Evolutionary conservation across 208 protist species (phyloP), one percentile per base, ranked within the genome.

Genomic region (Lotmaria passim): DNA sequence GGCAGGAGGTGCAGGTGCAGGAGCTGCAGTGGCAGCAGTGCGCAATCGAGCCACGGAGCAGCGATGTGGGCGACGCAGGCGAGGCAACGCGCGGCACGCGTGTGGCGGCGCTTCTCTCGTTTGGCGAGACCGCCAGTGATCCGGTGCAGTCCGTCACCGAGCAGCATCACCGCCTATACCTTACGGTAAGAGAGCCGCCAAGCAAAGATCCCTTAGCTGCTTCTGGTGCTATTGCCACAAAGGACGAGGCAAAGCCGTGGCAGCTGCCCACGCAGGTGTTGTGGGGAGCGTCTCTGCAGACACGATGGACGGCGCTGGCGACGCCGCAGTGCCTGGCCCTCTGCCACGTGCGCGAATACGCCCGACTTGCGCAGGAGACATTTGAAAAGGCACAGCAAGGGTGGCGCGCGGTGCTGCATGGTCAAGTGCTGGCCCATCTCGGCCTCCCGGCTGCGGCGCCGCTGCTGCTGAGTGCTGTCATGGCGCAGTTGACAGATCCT

Each of bases 311-410:
- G 11, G n/a, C 38, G 33, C 69, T 83, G 28, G 67, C 77, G 7
- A 47, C 24, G 7, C 69, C 73, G 31, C 70, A 57, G 14, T 72
- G 66, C 1, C 66, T 86, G 38, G 69, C 73, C 26, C 12, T 86
- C 26, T 89, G 83, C 58, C 70, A 76, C 52, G 75, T 87, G 30
- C 68, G 73, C 21, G 86, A 89, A 65, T 82, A 86, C 64, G 81
- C 71, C 51, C 71, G 81, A 11, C 58, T 81, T 28, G 81, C 81
- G 10, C 63, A 60, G 21, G 66, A 69, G 10, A 72, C 58, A 17
- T 78, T 78, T 57, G 60, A 52, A 14, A 46, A 57, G 44, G 75
- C 69, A 4, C 46, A 56, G 33, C 59, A 47, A 5, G 55, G 62
- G 8, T 92, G 83, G 83, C 48, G 31, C 26, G 31, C 39, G 24